Percentiles rank a stretch among this genome's conserved stretches.
Conservation (phyloP, 2,329 filamentous ascomycete species). For the Diplodia corticola region DNA sequence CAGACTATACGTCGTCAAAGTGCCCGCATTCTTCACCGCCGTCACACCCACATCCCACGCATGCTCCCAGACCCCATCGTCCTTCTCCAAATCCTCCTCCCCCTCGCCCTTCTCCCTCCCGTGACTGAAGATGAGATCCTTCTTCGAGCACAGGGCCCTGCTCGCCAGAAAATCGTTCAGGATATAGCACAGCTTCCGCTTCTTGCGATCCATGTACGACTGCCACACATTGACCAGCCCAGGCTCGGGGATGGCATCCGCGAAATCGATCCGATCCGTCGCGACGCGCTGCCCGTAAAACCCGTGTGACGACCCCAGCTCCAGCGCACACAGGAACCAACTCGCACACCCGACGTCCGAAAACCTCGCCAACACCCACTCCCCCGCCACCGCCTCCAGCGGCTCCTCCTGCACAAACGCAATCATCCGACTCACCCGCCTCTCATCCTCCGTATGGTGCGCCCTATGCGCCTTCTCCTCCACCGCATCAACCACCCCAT, state of each 20-base stretch:
- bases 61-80: background rate
- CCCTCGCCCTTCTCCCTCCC: background rate
- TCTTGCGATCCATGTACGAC: background rate
- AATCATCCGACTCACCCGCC: background rate
- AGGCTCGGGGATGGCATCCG: background rate
- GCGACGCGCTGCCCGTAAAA: background rate
- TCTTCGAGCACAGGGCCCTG: background rate
- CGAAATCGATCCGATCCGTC: constrained; percentile 3
- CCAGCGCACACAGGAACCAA: background rate
- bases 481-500: no score
- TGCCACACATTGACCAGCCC: background rate
- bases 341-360: background rate
- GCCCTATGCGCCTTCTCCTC: background rate
- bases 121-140: background rate
- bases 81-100: background rate
- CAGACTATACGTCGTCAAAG: background rate
- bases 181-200: constrained; percentile 2
- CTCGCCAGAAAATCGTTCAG: background rate
- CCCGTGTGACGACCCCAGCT: background rate
- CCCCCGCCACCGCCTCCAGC: background rate
- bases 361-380: background rate
- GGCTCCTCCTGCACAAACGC: background rate
- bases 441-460: background rate
- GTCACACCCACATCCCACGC: background rate
- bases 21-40: background rate